Base-by-base conservation (phyloP, 768 basidiomycete species). In the Boletus huronensis region DNA sequence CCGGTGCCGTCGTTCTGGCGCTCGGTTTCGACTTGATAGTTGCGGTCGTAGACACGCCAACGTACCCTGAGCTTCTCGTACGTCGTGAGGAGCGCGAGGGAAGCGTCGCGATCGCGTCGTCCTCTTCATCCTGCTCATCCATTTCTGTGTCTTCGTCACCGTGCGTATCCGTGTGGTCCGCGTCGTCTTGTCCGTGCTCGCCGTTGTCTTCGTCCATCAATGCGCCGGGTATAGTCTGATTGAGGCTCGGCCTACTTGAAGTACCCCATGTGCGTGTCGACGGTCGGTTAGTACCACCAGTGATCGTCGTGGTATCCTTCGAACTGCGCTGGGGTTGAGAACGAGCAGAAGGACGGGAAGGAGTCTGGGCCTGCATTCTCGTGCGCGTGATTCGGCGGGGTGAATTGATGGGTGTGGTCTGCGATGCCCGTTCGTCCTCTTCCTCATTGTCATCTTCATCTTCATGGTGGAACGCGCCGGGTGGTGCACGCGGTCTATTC, bases 381-480 rank as follows among this genome's bases (percentile, higher is more conserved):
- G 56, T 48, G 38, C 58, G 60, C 6, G 60, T 41, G 35, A 32
- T 55, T 25, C 44, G 62, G 19, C 34, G 66, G 3, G 60, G 62
- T 19, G 58, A 58, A 14, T 53, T 25, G 7, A 53, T 7, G n/a
- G 59, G 59, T 13, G 59, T 54, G 19, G 55, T 52, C 28, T 13
- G 48, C 7, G 21, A 41, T 28, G 23, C 42, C 25, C 14, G 51
- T 16, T 60, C 50, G 26, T 59, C 57, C 9, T 55, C 46, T 28
- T 61, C 57, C 5, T 51, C 69, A 5, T 50, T 62, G 13, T 58
- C 45, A 16, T 38, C 31, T 6, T 54, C 57, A 8, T 54, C 36
- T 39, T 51, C 70, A 3, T 75, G 67, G 2, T 67, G 65, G 58
- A 82, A 82, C 32, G 79, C 79, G 0, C 79, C 79, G 10, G 80